Evolutionary conservation across 306 rosid species (phyloP).

Genomic region (Medicago ruthenica): DNA sequence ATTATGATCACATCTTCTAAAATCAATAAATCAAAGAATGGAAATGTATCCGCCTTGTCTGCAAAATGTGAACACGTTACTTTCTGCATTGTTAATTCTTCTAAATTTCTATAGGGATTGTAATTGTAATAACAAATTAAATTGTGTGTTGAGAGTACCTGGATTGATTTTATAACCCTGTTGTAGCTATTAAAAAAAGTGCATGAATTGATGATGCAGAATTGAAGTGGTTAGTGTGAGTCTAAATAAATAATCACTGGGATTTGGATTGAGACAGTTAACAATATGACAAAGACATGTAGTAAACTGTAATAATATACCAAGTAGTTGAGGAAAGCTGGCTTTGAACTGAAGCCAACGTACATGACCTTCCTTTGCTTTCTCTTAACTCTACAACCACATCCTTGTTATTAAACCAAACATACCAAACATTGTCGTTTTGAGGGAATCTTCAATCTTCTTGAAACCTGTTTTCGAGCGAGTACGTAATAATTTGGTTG

Average conservation of each 20-base stretch:
- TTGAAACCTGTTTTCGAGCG: too few species aligned
- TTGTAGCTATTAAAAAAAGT: neutral
- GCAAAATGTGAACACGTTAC: too few species aligned
- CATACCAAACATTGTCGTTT: too few species aligned
- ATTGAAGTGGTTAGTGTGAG: neutral
- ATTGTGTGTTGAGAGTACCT: neutral
- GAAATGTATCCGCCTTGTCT: too few species aligned
- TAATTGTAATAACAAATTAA: too few species aligned
- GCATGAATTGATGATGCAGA: neutral
- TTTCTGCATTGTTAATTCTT: too few species aligned
- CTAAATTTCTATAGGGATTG: too few species aligned
- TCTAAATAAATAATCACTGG: neutral
- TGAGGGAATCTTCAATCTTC: too few species aligned
- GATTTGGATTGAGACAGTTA: neutral
- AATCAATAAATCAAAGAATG: neutral
- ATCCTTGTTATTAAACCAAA: too few species aligned
- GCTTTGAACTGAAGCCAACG: slow-evolving; percentile 7
- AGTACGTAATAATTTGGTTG: too few species aligned
- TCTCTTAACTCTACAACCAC: too few species aligned
- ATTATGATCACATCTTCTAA: neutral
- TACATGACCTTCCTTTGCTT: too few species aligned
- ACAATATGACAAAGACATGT: neutral
- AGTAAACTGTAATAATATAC: neutral
- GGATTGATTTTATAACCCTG: neutral
- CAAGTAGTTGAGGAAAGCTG: neutral